These are phyloP conservation scores for Protomyces lactucae-debilis DNA, from an alignment of 1,139 yeast genomes.

Conservation along the genomic window DNA sequence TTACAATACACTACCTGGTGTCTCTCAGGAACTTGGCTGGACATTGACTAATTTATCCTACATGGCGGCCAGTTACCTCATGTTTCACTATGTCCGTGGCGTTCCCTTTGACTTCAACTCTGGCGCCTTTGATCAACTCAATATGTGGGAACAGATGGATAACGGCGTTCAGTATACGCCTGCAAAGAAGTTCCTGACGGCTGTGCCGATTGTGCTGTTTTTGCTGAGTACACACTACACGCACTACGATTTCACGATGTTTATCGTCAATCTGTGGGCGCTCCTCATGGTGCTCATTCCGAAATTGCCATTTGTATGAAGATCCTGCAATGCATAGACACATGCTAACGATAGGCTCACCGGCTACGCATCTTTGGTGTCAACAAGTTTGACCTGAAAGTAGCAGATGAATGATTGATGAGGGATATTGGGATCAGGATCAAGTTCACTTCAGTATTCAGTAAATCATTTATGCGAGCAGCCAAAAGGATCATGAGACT, in stretches of 20 bases:
- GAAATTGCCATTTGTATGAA: constrained; percentile 57
- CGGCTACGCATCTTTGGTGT: constrained; percentile 30
- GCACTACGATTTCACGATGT: constrained; percentile 72
- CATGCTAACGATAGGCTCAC: constrained; percentile 25
- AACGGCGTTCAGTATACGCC: constrained; percentile 97
- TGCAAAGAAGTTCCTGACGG: constrained; percentile 81
- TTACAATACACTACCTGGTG: constrained; percentile 70
- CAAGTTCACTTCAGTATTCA: background rate
- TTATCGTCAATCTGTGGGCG: constrained; percentile 70
- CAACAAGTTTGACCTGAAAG: constrained; percentile 28
- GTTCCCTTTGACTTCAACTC: constrained; percentile 95
- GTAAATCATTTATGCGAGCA: background rate
- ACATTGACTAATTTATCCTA: constrained; percentile 86
- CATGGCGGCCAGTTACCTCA: constrained; percentile 73
- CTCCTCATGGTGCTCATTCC: constrained; percentile 83
- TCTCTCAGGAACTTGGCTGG: constrained; percentile 85
- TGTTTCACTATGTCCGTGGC: constrained; percentile 96
- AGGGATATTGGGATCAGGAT: background rate
- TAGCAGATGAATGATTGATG: constrained; percentile 12
- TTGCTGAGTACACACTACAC: constrained; percentile 87
- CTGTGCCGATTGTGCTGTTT: constrained; percentile 84
- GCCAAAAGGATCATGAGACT: background rate
- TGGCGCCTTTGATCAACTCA: constrained; percentile 91
- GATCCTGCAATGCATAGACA: background rate
- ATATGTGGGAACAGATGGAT: constrained; percentile 99